Evolutionary conservation across 495 filamentous ascomycete genomes (phyloP).

Genomic region (Daldinia loculata): DNA sequence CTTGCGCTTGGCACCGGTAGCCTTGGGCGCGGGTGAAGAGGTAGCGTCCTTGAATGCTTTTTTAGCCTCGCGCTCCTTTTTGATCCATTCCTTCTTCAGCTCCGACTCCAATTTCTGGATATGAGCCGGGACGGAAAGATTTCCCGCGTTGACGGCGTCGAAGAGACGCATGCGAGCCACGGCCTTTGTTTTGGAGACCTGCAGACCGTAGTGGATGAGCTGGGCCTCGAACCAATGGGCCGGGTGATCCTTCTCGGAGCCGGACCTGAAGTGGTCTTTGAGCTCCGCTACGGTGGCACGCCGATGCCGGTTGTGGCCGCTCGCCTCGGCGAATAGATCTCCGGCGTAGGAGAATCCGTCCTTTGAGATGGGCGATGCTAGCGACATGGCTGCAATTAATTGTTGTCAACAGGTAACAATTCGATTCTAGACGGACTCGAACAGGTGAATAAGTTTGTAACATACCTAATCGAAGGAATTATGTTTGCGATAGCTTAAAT

Average conservation of each 20-base stretch:
- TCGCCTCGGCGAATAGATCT: slow-evolving; percentile 58
- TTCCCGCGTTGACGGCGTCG: slow-evolving; percentile 57
- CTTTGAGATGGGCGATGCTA: slow-evolving; percentile 39
- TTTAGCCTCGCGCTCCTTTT: slow-evolving; percentile 57
- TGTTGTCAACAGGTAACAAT: not conserved
- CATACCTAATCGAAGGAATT: not conserved
- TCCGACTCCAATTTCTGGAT: slow-evolving; percentile 56
- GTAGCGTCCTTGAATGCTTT: slow-evolving; percentile 40
- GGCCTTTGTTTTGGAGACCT: slow-evolving; percentile 61
- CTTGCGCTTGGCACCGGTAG: slow-evolving; percentile 46
- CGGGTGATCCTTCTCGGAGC: slow-evolving; percentile 55
- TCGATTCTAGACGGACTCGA: not conserved
- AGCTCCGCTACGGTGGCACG: slow-evolving; percentile 60
- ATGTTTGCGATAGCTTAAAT: not conserved
- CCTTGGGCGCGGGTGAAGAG: not conserved
- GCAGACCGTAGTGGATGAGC: slow-evolving; percentile 66
- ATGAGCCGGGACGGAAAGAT: slow-evolving; percentile 53
- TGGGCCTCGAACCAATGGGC: slow-evolving; percentile 68
- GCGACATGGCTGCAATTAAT: slow-evolving; percentile 35
- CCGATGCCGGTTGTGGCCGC: slow-evolving; percentile 59
- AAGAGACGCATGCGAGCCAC: slow-evolving; percentile 64
- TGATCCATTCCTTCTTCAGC: slow-evolving; percentile 62
- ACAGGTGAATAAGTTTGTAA: not conserved
- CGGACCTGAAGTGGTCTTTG: slow-evolving; percentile 51
- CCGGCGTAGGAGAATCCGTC: slow-evolving; percentile 47